These are phyloP conservation scores for Onygenales sp. DNA, from an alignment of 2,329 filamentous ascomycete genomes.

Conservation along the genomic window DNA sequence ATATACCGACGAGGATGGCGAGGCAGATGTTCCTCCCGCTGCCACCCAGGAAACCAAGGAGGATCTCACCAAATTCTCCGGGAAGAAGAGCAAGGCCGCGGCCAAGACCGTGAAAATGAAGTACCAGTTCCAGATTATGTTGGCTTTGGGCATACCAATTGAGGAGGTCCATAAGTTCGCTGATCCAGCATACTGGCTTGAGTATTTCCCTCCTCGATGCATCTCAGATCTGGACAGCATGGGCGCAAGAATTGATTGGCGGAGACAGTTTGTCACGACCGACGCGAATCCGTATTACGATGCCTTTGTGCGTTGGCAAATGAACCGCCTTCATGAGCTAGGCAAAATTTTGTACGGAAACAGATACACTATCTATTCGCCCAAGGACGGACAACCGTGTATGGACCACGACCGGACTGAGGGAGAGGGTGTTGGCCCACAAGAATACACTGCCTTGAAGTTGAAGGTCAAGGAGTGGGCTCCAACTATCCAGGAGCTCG, in stretches of 20 bases:
- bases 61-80: slow-evolving; percentile 82
- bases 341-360: slow-evolving; percentile 91
- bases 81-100: slow-evolving; percentile 85
- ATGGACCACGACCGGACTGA: slow-evolving; percentile 78
- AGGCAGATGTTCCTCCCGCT: slow-evolving; percentile 46
- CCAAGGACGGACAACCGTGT: slow-evolving; percentile 80
- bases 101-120: slow-evolving; percentile 88
- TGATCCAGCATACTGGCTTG: slow-evolving; percentile 83
- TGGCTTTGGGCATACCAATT: slow-evolving; percentile 74
- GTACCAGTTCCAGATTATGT: slow-evolving; percentile 94
- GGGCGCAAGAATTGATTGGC: slow-evolving; percentile 85
- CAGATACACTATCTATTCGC: slow-evolving; percentile 85
- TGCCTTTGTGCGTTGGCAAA: slow-evolving; percentile 92
- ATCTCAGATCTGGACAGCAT: slow-evolving; percentile 70
- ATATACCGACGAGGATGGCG: slow-evolving; percentile 56
- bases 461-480: slow-evolving; percentile 86
- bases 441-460: slow-evolving; percentile 91
- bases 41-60: slow-evolving; percentile 58
- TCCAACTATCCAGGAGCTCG: slow-evolving; percentile 57
- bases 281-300: slow-evolving; percentile 97
- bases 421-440: slow-evolving; percentile 72
- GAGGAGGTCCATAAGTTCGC: slow-evolving; percentile 91
- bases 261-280: slow-evolving; percentile 85
- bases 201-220: slow-evolving; percentile 80
- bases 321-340: slow-evolving; percentile 80